Conservation (phyloP, 2,329 filamentous ascomycete genomes). For the Fusarium camptoceras region DNA sequence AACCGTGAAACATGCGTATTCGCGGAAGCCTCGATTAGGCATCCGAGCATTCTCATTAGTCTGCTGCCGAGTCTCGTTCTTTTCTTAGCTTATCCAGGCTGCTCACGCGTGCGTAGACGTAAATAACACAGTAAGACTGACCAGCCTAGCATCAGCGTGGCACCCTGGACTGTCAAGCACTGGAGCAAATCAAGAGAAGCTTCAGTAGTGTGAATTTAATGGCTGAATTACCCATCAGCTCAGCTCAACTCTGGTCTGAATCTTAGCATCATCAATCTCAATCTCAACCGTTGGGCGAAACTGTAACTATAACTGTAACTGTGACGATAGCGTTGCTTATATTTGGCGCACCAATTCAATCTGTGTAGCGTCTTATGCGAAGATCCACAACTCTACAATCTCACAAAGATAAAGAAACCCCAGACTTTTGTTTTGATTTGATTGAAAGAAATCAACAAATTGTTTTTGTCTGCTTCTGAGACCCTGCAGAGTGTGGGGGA, state of each 20-base stretch:
- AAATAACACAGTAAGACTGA: slow-evolving; percentile 31
- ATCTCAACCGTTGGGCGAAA: slow-evolving; percentile 6
- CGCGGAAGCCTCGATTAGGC: slow-evolving; percentile 31
- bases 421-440: not conserved
- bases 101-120: slow-evolving; percentile 18
- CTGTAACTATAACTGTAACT: not conserved
- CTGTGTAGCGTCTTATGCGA: not conserved
- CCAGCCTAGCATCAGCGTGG: slow-evolving; percentile 22
- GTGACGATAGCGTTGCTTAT: not conserved
- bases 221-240: slow-evolving; percentile 21
- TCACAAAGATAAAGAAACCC: slow-evolving; percentile 18
- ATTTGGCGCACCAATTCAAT: not conserved
- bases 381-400: slow-evolving; percentile 11
- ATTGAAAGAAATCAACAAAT: slow-evolving; percentile 19
- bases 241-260: slow-evolving; percentile 6
- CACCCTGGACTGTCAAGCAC: slow-evolving; percentile 9
- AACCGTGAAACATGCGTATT: slow-evolving; percentile 34
- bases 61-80: slow-evolving; percentile 1
- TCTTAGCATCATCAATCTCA: slow-evolving; percentile 15
- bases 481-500: slow-evolving; percentile 43
- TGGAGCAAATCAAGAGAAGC: not conserved
- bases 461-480: slow-evolving; percentile 14
- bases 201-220: slow-evolving; percentile 15
- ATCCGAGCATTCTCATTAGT: slow-evolving; percentile 24
- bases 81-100: slow-evolving; percentile 6